Evolutionary conservation across 2,329 filamentous ascomycete genomes (phyloP), one percentile per base, ranked within the genome.

Genomic region (Claviceps maximensis): DNA sequence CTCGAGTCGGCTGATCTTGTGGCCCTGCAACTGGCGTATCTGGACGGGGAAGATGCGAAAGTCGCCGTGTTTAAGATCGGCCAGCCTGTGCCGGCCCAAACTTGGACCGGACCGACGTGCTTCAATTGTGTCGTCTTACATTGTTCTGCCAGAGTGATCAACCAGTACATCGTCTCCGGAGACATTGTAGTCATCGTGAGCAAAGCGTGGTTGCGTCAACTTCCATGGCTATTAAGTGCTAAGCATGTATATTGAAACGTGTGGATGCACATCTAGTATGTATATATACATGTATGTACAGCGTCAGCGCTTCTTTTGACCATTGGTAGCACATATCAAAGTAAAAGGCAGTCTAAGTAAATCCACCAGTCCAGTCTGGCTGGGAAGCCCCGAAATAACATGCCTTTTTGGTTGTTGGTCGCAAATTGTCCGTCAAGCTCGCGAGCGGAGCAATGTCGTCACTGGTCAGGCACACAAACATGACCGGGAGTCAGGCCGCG

Each of bases 31-130:
- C 58, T 85, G 80, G 51, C 72, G 71, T 58, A 85, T 79, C 40
- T 78, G 75, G 13, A 84, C 71, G 0, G 82, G 81, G 0, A 82
- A 82, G 2, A 75, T 67, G 3, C 82, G 74, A 57, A 82, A 80
- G 60, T 85, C 82, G 17, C 80, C 80, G 8, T 80, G 74, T 1
- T 82, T 81, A 4, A 80, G 67, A 55, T 85, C 81, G 1, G 82
- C 82, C 52, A 82, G 83, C 60, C 84, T 82, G 70, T 61, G 33
- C 73, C 66, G 38, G 74, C 68, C 81, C 81, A 84, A 46, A 82
- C 82, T 19, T 72, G 57, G 7, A 60, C 58, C 15, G 61, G 61
- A 3, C 53, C 56, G 8, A 71, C 68, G 67, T 0, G 73, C 71
- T 1, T 76, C 51, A 44, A 58, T 52, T n/a, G 59, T 58, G 6